Percentiles rank a stretch among this genome's conserved stretches.
phyloP scores from a whole-genome alignment of 768 basidiomycete species.

The Amanita muscaria region DNA sequence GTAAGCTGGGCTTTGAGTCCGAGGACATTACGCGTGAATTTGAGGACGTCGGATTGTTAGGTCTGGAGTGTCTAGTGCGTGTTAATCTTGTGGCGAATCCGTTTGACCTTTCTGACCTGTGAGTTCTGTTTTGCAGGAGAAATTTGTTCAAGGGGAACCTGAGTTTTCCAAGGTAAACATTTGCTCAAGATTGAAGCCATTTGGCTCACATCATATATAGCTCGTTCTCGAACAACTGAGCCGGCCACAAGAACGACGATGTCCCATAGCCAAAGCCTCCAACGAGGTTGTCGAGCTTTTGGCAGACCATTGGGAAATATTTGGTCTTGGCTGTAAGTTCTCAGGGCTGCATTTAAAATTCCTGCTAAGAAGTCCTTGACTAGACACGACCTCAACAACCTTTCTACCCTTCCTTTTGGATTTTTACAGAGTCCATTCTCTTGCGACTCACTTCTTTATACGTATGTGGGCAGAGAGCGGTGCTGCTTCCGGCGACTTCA shows the following conservation, averaged over 20 bases:
- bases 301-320: conserved; percentile 79
- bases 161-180: conserved; percentile 66
- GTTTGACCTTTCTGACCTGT: background rate
- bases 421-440: conserved; percentile 68
- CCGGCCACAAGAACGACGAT: conserved; percentile 62
- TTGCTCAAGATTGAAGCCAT: no score
- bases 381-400: conserved; percentile 71
- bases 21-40: conserved; percentile 76
- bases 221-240: conserved; percentile 74
- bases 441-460: conserved; percentile 83
- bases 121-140: conserved; percentile 31
- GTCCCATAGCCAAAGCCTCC: conserved; percentile 77
- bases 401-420: conserved; percentile 87
- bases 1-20: conserved; percentile 65
- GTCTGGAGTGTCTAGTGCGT: conserved; percentile 72
- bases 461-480: conserved; percentile 89
- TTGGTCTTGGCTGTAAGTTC: conserved; percentile 75
- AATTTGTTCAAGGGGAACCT: conserved; percentile 59
- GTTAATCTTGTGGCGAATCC: background rate
- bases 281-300: conserved; percentile 81
- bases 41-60: conserved; percentile 67
- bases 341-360: conserved; percentile 4
- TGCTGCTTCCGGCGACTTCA: conserved; percentile 67
- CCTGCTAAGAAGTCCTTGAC: conserved; percentile 6
- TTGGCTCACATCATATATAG: conserved; percentile 24